phyloP scores from a whole-genome alignment of 306 rosid species.

The Corylus americana region DNA sequence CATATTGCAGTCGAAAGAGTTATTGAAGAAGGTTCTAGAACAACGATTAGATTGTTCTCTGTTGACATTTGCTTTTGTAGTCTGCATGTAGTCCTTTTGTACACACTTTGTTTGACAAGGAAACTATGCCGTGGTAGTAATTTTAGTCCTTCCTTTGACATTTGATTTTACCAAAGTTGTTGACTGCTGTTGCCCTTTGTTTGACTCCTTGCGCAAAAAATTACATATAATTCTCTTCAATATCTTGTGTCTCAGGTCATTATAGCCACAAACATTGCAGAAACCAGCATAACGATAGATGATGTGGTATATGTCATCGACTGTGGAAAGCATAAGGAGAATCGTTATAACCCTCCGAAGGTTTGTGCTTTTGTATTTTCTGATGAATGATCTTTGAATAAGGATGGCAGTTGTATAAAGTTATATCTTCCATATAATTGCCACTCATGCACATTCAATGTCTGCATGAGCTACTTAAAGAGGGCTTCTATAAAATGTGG shows the following conservation, averaged over 20 bases:
- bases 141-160: neutral
- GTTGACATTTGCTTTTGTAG: neutral
- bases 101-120: neutral
- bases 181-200: neutral
- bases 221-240: conserved; percentile 10
- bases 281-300: conserved; percentile 94
- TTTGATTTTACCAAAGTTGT: neutral
- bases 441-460: neutral
- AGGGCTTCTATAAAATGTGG: neutral
- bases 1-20: neutral
- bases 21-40: neutral
- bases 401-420: neutral
- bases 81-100: neutral
- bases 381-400: conserved; percentile 2
- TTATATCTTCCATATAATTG: conserved; percentile 1
- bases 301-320: conserved; percentile 92
- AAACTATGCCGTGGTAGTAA: neutral
- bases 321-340: conserved; percentile 93
- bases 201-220: neutral
- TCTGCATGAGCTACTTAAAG: neutral
- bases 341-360: conserved; percentile 95
- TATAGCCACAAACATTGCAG: conserved; percentile 94
- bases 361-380: conserved; percentile 40
- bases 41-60: neutral
- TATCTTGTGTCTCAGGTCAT: conserved; percentile 58